phyloP scores from a whole-genome alignment of 2,329 filamentous ascomycete species.

The Tympanopsis confertula region DNA sequence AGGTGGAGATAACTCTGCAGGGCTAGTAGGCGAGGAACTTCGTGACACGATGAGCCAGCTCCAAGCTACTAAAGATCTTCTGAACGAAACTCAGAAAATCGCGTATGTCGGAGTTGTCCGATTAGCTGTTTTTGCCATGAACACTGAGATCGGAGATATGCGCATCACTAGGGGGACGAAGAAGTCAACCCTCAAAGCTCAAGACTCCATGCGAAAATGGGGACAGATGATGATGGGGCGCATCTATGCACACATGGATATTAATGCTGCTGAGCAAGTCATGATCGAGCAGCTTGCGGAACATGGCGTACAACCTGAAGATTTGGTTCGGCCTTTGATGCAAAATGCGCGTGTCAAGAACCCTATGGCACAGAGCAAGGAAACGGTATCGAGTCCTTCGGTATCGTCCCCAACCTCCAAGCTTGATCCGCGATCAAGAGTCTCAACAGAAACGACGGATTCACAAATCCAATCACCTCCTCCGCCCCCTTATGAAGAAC shows the following conservation, averaged over 20 bases:
- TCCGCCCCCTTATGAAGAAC: not conserved
- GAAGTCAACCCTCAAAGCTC: slow-evolving; percentile 57
- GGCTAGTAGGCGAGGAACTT: slow-evolving; percentile 63
- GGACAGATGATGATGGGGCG: slow-evolving; percentile 96
- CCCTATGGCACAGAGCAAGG: slow-evolving; percentile 55
- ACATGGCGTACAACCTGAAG: slow-evolving; percentile 75
- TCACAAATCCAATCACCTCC: not conserved
- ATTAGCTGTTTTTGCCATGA: slow-evolving; percentile 69
- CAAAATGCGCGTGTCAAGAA: slow-evolving; percentile 88
- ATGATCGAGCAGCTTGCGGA: slow-evolving; percentile 97
- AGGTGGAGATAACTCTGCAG: slow-evolving; percentile 43
- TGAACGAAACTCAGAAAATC: slow-evolving; percentile 90
- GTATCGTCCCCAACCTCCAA: slow-evolving; percentile 10
- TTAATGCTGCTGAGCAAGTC: slow-evolving; percentile 78
- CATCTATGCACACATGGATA: slow-evolving; percentile 92
- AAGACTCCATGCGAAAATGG: slow-evolving; percentile 87
- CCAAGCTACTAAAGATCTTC: slow-evolving; percentile 85
- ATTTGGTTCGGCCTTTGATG: slow-evolving; percentile 79
- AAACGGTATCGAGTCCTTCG: slow-evolving; percentile 15
- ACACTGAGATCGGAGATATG: slow-evolving; percentile 52
- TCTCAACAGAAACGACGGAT: not conserved
- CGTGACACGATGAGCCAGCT: slow-evolving; percentile 81
- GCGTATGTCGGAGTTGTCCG: slow-evolving; percentile 89
- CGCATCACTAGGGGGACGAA: slow-evolving; percentile 54
- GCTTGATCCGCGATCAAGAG: slow-evolving; percentile 3